Evolutionary conservation across 805 yeast genomes (phyloP).

Genomic region (Metschnikowia kofuensis): DNA sequence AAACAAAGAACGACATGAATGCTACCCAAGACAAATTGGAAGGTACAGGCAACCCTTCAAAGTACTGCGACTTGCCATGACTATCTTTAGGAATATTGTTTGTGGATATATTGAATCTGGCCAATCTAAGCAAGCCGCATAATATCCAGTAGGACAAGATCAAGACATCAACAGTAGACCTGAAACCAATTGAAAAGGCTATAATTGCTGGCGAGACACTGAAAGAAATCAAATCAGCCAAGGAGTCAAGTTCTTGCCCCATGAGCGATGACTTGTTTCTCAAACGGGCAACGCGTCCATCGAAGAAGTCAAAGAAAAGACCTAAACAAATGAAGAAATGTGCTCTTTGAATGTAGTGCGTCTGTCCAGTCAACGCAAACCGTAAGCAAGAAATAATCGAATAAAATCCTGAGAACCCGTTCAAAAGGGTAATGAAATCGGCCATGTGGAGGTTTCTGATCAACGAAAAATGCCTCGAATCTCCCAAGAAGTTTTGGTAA

Average conservation of each 20-base stretch:
- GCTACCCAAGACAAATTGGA: slow-evolving; percentile 74
- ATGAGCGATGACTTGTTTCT: slow-evolving; percentile 86
- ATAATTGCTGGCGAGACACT: slow-evolving; percentile 94
- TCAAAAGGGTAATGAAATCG: slow-evolving; percentile 89
- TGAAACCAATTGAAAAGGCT: slow-evolving; percentile 89
- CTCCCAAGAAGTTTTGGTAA: slow-evolving; percentile 75
- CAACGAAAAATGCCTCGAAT: slow-evolving; percentile 82
- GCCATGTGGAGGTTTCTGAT: slow-evolving; percentile 89
- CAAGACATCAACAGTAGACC: slow-evolving; percentile 76
- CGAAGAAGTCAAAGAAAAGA: slow-evolving; percentile 91
- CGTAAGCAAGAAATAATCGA: slow-evolving; percentile 83
- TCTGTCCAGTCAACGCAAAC: slow-evolving; percentile 66
- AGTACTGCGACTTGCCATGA: slow-evolving; percentile 82
- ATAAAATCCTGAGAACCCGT: slow-evolving; percentile 92
- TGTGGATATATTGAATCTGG: slow-evolving; percentile 93
- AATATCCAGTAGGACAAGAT: slow-evolving; percentile 79
- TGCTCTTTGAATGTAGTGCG: slow-evolving; percentile 79
- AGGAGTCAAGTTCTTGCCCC: slow-evolving; percentile 97
- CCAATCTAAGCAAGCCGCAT: slow-evolving; percentile 91
- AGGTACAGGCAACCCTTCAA: slow-evolving; percentile 97
- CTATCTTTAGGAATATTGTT: slow-evolving; percentile 88
- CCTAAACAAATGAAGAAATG: slow-evolving; percentile 89
- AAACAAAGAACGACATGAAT: slow-evolving; percentile 67
- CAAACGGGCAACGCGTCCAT: slow-evolving; percentile 94
- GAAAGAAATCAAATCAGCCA: slow-evolving; percentile 92